Percentiles rank a stretch among this genome's conserved stretches.
These are phyloP conservation scores for Lepidium didymum DNA, from an alignment of 345 rosid genomes.

Conservation along the genomic window DNA sequence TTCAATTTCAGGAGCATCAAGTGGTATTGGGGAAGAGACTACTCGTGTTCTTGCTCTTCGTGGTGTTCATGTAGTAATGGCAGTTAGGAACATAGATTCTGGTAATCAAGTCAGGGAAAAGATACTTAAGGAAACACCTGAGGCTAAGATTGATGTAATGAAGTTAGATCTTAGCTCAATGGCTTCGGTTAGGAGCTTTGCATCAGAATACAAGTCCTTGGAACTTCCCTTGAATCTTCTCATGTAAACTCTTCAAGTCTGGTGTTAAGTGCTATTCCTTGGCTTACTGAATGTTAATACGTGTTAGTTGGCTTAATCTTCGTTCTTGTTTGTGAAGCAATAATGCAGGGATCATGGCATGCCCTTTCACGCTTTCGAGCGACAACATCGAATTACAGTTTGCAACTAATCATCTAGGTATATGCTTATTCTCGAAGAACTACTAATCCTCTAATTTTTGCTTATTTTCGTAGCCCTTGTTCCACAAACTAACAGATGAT, in stretches of 20 bases:
- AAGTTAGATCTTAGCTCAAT: constrained; percentile 76
- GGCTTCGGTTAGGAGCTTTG: constrained; percentile 54
- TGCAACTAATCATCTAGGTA: constrained; percentile 63
- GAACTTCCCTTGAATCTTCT: constrained; percentile 44
- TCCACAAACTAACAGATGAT: not conserved
- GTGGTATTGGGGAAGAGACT: constrained; percentile 73
- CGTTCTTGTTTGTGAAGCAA: constrained; percentile 31
- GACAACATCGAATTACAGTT: constrained; percentile 50
- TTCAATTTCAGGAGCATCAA: constrained; percentile 54
- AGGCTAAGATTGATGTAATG: constrained; percentile 61
- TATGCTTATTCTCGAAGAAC: not conserved
- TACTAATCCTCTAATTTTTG: not conserved
- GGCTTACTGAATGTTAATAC: not conserved
- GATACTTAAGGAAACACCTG: constrained; percentile 45
- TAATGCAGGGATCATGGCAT: constrained; percentile 65
- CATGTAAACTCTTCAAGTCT: constrained; percentile 28
- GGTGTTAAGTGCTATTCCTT: not conserved
- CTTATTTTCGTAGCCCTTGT: not conserved
- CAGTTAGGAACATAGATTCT: constrained; percentile 51
- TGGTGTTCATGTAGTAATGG: constrained; percentile 68
- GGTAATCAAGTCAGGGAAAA: constrained; percentile 50
- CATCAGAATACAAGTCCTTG: constrained; percentile 32
- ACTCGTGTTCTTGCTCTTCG: constrained; percentile 69
- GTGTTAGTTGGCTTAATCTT: not conserved
- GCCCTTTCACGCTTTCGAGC: constrained; percentile 45